A percentile compares a stretch with the other conserved stretches of the same genome.
Conservation (phyloP, 2,329 filamentous ascomycete genomes). For the Phaeoacremonium minimum region DNA sequence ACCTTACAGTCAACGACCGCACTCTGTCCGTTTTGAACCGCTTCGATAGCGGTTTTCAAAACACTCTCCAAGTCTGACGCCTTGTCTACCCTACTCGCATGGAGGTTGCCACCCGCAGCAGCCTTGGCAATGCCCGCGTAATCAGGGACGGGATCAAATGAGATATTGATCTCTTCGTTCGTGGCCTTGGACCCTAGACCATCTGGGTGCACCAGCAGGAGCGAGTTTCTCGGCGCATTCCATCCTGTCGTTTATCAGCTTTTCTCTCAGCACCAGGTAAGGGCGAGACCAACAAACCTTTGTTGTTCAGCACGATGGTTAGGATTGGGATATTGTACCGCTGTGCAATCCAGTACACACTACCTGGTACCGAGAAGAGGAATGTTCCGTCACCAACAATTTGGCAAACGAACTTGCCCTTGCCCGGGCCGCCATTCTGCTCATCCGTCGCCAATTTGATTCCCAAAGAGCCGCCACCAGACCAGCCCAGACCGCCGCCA, state of each 20-base stretch:
- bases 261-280: too few relatives aligned
- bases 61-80: slow-evolving; percentile 40
- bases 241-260: too few relatives aligned
- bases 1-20: slow-evolving; percentile 52
- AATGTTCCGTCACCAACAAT: slow-evolving; percentile 46
- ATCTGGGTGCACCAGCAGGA: slow-evolving; percentile 54
- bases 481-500: slow-evolving; percentile 49
- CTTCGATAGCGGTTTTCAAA: slow-evolving; percentile 44
- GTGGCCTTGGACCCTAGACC: slow-evolving; percentile 48
- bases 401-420: slow-evolving; percentile 43
- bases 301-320: slow-evolving; percentile 47
- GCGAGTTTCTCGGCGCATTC: slow-evolving; percentile 55
- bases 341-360: slow-evolving; percentile 42
- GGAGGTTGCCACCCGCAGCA: slow-evolving; percentile 49
- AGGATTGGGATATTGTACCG: slow-evolving; percentile 42
- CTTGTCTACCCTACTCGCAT: slow-evolving; percentile 42
- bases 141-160: slow-evolving; percentile 53
- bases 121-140: slow-evolving; percentile 59
- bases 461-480: slow-evolving; percentile 44
- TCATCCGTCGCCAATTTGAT: slow-evolving; percentile 41
- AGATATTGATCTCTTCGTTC: slow-evolving; percentile 61
- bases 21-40: slow-evolving; percentile 43
- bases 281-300: slow-evolving; percentile 34
- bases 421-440: slow-evolving; percentile 28
- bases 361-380: slow-evolving; percentile 42